Evolutionary conservation across 495 filamentous ascomycete species (phyloP).

Genomic region (Choiromyces venosus): DNA sequence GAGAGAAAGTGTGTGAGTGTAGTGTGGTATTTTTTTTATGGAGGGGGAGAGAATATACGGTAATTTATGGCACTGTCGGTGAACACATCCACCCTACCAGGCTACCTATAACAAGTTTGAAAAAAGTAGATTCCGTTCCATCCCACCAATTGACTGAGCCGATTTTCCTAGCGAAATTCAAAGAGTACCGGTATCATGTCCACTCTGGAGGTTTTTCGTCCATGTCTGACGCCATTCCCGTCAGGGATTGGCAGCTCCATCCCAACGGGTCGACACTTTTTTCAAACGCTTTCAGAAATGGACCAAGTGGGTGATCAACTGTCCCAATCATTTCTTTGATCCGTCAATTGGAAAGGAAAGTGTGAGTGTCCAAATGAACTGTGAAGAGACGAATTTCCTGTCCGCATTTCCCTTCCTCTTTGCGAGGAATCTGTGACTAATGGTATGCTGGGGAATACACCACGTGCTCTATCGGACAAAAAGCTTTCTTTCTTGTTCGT

Average conservation of each 20-base stretch:
- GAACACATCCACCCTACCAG: neutral
- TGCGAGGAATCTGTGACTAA: slow-evolving; percentile 39
- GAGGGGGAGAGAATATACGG: neutral
- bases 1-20: neutral
- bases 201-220: neutral
- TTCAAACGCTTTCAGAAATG: slow-evolving; percentile 17
- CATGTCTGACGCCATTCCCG: slow-evolving; percentile 36
- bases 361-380: neutral
- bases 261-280: slow-evolving; percentile 25
- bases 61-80: neutral
- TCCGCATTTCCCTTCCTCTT: slow-evolving; percentile 37
- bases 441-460: slow-evolving; percentile 24
- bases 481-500: slow-evolving; percentile 14
- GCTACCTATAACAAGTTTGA: neutral
- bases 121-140: neutral
- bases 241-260: slow-evolving; percentile 26
- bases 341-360: neutral
- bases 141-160: slow-evolving; percentile 1
- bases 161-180: neutral
- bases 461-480: slow-evolving; percentile 27
- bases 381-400: slow-evolving; percentile 17
- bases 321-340: slow-evolving; percentile 21
- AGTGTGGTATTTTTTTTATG: neutral
- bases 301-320: slow-evolving; percentile 19
- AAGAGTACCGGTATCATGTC: neutral